A percentile compares a stretch with the other conserved stretches of the same genome.
Evolutionary conservation across 257 asterid genomes (phyloP).

Genomic region (Solanum neorickii): DNA sequence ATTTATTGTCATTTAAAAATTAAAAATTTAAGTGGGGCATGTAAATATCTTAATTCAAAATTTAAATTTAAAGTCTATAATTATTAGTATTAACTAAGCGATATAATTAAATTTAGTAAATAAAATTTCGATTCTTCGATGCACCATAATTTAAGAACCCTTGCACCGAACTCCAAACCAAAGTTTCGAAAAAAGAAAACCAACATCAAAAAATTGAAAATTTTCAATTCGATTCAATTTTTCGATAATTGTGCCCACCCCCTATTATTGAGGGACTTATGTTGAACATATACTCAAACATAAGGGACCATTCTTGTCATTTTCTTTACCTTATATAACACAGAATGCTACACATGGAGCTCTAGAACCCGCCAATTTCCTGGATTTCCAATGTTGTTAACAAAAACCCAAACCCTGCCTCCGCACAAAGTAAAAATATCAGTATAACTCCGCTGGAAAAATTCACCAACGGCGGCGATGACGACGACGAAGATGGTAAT

Average conservation of each 20-base stretch:
- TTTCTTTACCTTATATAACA: not conserved
- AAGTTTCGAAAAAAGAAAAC: no score
- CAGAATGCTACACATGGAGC: not conserved
- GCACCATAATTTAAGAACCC: fast-evolving
- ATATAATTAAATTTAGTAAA: no score
- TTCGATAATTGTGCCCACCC: no score
- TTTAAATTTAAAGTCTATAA: no score
- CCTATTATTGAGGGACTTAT: not conserved
- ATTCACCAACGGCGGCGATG: not conserved
- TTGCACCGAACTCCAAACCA: no score
- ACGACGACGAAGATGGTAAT: not conserved
- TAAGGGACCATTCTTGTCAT: not conserved
- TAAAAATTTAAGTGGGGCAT: no score
- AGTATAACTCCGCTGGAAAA: not conserved
- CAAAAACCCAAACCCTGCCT: not conserved
- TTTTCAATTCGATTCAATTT: no score
- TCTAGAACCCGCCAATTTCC: not conserved
- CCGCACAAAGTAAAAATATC: not conserved
- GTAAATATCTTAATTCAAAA: no score
- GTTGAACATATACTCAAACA: not conserved
- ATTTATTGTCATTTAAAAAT: no score
- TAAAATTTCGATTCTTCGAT: no score
- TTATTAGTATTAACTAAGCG: no score
- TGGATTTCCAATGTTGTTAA: not conserved
- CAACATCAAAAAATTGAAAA: no score